A percentile compares a stretch with the other conserved stretches of the same genome.
These are phyloP conservation scores for Lentinula novae-zelandiae DNA, from an alignment of 1,284 basidiomycete genomes.

Conservation along the genomic window DNA sequence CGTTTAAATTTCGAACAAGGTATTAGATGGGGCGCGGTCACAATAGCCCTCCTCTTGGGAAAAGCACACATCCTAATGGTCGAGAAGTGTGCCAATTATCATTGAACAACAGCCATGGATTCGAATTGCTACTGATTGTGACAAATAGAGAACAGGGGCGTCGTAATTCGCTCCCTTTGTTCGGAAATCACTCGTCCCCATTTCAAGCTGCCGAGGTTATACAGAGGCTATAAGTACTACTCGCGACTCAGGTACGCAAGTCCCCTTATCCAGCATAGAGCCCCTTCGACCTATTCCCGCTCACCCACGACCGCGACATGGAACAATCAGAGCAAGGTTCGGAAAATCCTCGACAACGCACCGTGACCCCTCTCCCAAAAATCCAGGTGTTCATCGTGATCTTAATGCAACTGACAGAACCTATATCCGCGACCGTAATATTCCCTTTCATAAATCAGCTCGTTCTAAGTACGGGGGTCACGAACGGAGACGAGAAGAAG, in stretches of 20 bases:
- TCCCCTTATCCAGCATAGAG: background rate
- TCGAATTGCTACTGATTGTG: no score
- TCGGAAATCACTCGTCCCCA: background rate
- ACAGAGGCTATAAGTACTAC: background rate
- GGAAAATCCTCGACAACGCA: background rate
- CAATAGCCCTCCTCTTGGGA: background rate
- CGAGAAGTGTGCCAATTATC: background rate
- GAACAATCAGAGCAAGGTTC: background rate
- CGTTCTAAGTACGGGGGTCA: slow-evolving; percentile 44
- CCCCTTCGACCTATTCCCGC: background rate
- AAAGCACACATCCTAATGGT: background rate
- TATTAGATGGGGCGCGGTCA: background rate
- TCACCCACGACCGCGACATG: background rate
- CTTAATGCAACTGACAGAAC: background rate
- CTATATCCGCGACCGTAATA: slow-evolving; percentile 29
- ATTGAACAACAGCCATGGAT: background rate
- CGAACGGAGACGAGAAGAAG: slow-evolving; percentile 38
- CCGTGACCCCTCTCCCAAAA: slow-evolving; percentile 1
- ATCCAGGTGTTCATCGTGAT: background rate
- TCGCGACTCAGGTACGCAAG: background rate
- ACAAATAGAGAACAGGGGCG: background rate
- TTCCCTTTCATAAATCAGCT: slow-evolving; percentile 53
- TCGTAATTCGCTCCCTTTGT: background rate
- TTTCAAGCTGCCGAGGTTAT: background rate
- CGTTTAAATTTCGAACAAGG: background rate